Conservation (phyloP, 805 yeast species). For the Barnettozyma vustinii region DNA sequence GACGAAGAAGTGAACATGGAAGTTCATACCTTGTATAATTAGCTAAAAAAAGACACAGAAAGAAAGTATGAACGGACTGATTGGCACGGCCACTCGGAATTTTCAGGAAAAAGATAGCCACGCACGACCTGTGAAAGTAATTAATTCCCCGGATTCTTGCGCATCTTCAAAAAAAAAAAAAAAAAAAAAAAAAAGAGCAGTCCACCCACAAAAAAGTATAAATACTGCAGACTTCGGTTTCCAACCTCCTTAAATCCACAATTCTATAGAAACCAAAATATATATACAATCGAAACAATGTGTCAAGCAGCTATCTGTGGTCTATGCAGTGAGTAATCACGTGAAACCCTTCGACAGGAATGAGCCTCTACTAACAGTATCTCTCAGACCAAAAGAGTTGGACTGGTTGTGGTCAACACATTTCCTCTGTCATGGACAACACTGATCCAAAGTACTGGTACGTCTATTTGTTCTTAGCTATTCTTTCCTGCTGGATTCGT, state of each 20-base stretch:
- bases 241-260: background rate
- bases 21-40: background rate
- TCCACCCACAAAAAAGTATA: background rate
- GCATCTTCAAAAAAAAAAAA: background rate
- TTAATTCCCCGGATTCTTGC: background rate
- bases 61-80: no score
- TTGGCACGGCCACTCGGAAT: background rate
- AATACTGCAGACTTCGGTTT: background rate
- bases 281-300: constrained; percentile 9
- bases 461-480: constrained; percentile 4
- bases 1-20: constrained; percentile 15
- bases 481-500: no score
- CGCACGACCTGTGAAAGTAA: no score
- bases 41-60: background rate
- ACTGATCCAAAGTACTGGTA: constrained; percentile 37
- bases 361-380: constrained; percentile 2
- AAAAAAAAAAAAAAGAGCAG: background rate
- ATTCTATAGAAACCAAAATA: background rate
- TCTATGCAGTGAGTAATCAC: constrained; percentile 21
- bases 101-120: background rate
- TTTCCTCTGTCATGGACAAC: constrained; percentile 46
- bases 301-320: constrained; percentile 24
- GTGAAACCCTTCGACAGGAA: background rate
- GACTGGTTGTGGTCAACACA: constrained; percentile 61
- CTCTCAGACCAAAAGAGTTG: constrained; percentile 44